Base-by-base conservation (phyloP, 2,329 filamentous ascomycete genomes). In the Zymoseptoria ardabiliae region DNA sequence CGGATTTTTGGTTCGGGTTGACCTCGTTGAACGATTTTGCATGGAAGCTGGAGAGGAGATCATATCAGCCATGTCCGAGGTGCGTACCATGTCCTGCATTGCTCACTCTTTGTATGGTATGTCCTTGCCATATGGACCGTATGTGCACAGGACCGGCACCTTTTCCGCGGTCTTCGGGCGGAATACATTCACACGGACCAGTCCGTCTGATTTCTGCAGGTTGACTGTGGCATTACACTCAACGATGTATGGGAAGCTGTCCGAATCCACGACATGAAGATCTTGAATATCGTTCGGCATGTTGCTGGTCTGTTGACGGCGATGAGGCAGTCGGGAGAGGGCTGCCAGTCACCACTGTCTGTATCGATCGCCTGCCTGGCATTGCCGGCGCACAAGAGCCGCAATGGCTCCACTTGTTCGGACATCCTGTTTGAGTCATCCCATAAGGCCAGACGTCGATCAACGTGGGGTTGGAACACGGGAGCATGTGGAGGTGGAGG, bases 121-220 rank as follows among this genome's bases (percentile, higher is more conserved):
- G 65, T 90, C 86, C 65, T 90, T 90, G 52, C 87, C 87, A 63
- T 90, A 90, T 0, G 87, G 87, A 0, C 87, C 87, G 63, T 90
- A 90, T 0, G 86, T 90, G 2, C 87, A 82, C 8, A 90, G 70
- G 0, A 88, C 86, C 0, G 87, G 87, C 21, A 78, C 78, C 61
- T 71, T 75, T 50, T 67, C 65, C 2, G 65, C 61, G 4, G 66
- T 68, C 59, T 72, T 72, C 17, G 71, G 71, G 10, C 71, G 65
- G 58, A 71, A 73, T 17, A 73, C 68, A 61, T 72, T 73, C 35
- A 70, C 69, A 11, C 71, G 67, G 10, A 72, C 68, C n/a, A 68
- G 59, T 9, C 70, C 70, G 13, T 70, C 66, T 19, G 66, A 69
- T 0, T 65, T 67, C 56, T 69, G 69, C 20, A 73, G 58, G 2